phyloP scores from a whole-genome alignment of 192 early-diverging fungal species.

The Chytriomyces sp. region DNA sequence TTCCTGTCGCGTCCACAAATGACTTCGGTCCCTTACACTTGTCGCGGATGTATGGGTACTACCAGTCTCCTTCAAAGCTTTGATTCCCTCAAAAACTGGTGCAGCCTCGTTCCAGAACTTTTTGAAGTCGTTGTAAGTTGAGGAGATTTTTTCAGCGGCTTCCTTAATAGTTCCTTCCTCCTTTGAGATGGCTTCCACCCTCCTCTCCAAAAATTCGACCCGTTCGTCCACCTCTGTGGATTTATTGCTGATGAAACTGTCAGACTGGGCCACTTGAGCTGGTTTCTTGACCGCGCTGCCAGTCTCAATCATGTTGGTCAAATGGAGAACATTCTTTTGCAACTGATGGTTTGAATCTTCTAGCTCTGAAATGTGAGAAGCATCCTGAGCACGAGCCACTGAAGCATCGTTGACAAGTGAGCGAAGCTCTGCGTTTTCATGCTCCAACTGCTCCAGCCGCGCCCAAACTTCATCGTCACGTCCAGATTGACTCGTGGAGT shows the following conservation, averaged over 20 bases:
- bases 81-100: slow-evolving; percentile 25
- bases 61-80: not conserved
- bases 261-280: not conserved
- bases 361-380: not conserved
- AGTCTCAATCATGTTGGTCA: slow-evolving; percentile 31
- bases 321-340: slow-evolving; percentile 24
- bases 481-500: not conserved
- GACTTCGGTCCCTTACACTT: slow-evolving; percentile 11
- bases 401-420: not conserved
- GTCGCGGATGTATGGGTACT: not conserved
- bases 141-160: slow-evolving; percentile 9
- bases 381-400: not conserved
- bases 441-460: slow-evolving; percentile 2
- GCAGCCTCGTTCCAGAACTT: slow-evolving; percentile 13
- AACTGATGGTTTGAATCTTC: slow-evolving; percentile 25
- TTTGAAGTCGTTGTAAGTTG: slow-evolving; percentile 20
- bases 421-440: slow-evolving; percentile 10
- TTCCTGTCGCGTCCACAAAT: slow-evolving; percentile 8
- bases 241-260: not conserved
- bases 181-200: slow-evolving; percentile 3
- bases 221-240: slow-evolving; percentile 13
- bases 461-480: not conserved
- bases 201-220: slow-evolving; percentile 19
- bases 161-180: slow-evolving; percentile 28
- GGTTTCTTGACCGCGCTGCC: slow-evolving; percentile 1